phyloP scores from a whole-genome alignment of 345 rosid species.

The Melaleuca quinquenervia region DNA sequence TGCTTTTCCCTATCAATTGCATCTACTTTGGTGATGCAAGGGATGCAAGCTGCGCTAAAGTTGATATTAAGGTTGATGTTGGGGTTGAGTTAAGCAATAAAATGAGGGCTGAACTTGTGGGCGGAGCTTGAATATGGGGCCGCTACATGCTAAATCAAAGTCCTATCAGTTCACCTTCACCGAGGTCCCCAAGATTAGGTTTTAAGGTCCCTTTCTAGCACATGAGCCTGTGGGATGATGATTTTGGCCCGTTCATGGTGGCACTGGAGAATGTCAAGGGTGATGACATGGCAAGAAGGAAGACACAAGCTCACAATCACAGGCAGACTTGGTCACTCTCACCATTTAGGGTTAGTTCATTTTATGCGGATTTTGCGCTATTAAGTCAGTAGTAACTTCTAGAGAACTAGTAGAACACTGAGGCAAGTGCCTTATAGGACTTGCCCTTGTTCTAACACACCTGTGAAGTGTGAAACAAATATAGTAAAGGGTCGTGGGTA shows the following conservation, averaged over 20 bases:
- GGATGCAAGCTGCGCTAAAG: too few species aligned
- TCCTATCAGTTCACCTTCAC: conserved; percentile 1
- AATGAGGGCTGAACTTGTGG: too few species aligned
- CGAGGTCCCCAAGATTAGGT: not conserved
- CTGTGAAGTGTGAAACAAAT: not conserved
- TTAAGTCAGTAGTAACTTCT: not conserved
- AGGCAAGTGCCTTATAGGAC: not conserved
- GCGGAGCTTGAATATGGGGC: too few species aligned
- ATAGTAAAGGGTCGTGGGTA: not conserved
- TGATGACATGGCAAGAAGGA: not conserved
- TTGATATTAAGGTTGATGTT: too few species aligned
- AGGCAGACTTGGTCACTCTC: conserved; percentile 26
- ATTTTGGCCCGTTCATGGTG: conserved; percentile 45
- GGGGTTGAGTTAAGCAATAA: too few species aligned
- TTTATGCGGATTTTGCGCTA: not conserved
- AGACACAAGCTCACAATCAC: not conserved
- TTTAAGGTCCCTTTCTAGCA: conserved; percentile 12
- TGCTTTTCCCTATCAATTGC: not conserved
- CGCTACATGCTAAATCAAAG: too few species aligned
- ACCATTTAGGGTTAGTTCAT: not conserved
- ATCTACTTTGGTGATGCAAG: too few species aligned
- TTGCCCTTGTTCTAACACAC: not conserved
- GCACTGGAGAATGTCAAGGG: conserved; percentile 37
- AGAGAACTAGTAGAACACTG: not conserved
- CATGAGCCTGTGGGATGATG: conserved; percentile 40